Evolutionary conservation across 805 yeast genomes (phyloP).

Genomic region (Monosporozyma servazzii): DNA sequence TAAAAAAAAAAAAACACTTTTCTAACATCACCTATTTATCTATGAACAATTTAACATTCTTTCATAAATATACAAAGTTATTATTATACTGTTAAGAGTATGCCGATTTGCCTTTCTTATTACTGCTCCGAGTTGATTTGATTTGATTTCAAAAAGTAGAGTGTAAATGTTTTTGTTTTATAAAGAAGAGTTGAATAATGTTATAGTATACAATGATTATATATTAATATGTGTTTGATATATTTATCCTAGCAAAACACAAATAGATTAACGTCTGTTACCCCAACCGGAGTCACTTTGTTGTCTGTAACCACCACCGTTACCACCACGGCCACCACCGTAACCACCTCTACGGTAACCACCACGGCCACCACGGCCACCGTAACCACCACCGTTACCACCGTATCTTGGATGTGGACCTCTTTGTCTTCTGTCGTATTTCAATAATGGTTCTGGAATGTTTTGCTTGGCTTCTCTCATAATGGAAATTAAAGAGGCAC

Average conservation of each 20-base stretch:
- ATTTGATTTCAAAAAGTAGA: not conserved
- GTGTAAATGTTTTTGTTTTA: no score
- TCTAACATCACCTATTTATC: no score
- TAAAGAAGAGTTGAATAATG: not conserved
- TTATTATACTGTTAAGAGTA: no score
- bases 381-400: conserved; percentile 46
- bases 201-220: conserved; percentile 1
- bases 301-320: conserved; percentile 31
- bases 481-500: conserved; percentile 81
- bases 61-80: not conserved
- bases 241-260: not conserved
- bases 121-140: no score
- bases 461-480: conserved; percentile 93
- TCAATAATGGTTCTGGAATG: conserved; percentile 69
- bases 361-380: conserved; percentile 41
- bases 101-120: no score
- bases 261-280: conserved; percentile 13
- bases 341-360: conserved; percentile 36
- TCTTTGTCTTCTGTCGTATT: conserved; percentile 59
- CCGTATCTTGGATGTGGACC: conserved; percentile 55
- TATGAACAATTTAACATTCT: not conserved
- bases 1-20: no score
- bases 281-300: conserved; percentile 10
- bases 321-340: conserved; percentile 33
- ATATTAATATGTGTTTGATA: not conserved